Percentiles rank a stretch among this genome's conserved stretches.
Evolutionary conservation across 2,329 filamentous ascomycete genomes (phyloP).

Genomic region (Aspergillus fischeri): DNA sequence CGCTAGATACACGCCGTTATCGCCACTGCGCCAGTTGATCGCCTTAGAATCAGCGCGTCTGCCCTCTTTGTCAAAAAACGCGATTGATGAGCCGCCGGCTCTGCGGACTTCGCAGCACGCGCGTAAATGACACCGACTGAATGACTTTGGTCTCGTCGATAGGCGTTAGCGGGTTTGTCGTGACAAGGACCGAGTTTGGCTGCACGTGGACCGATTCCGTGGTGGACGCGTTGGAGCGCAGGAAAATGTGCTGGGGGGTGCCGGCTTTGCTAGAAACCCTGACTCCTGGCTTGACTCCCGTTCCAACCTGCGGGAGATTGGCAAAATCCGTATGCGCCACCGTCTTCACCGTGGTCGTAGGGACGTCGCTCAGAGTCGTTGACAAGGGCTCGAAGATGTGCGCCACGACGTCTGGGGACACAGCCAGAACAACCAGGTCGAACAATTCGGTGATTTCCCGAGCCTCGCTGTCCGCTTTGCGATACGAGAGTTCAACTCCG

Average conservation of each 20-base stretch:
- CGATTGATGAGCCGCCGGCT: constrained; percentile 48
- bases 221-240: constrained; percentile 26
- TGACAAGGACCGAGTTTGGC: constrained; percentile 50
- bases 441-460: constrained; percentile 3
- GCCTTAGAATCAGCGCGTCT: not conserved
- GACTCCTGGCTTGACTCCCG: constrained; percentile 1
- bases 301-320: constrained; percentile 10
- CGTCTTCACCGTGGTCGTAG: constrained; percentile 47
- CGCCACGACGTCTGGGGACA: constrained; percentile 52
- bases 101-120: constrained; percentile 49
- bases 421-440: constrained; percentile 48
- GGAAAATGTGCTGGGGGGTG: constrained; percentile 29
- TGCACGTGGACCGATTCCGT: constrained; percentile 54
- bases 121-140: constrained; percentile 48
- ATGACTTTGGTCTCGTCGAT: constrained; percentile 40
- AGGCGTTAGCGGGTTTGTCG: constrained; percentile 46
- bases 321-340: constrained; percentile 42
- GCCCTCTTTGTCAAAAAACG: constrained; percentile 38
- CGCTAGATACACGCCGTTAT: constrained; percentile 52
- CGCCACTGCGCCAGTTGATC: constrained; percentile 46
- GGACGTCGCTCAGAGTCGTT: constrained; percentile 26
- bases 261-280: not conserved
- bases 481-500: constrained; percentile 6
- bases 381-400: constrained; percentile 45
- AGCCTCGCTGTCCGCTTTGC: constrained; percentile 4